Evolutionary conservation across 139 green algal genomes (phyloP).

Genomic region (Haematococcus sp.): DNA sequence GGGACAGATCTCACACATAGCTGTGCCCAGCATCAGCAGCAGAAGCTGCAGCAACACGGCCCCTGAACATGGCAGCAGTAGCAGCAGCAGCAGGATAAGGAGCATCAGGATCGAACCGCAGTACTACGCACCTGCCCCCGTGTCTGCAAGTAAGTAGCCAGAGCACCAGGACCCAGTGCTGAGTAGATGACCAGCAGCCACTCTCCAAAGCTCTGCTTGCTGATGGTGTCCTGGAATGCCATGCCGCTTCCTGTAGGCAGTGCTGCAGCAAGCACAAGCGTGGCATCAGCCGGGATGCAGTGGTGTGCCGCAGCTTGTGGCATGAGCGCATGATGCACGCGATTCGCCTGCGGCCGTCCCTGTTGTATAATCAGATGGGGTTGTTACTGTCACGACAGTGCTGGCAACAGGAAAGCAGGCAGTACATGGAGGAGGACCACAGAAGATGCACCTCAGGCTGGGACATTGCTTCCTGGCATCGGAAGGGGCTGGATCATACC

Average conservation of each 20-base stretch:
- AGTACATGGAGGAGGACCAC: too few species aligned
- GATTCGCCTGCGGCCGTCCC: not conserved
- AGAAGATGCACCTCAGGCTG: too few species aligned
- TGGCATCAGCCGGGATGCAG: too few species aligned
- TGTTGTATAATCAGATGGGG: not conserved
- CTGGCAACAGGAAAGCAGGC: too few species aligned
- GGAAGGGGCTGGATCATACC: too few species aligned
- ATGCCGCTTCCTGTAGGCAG: not conserved
- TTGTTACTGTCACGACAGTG: too few species aligned
- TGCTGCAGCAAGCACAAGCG: not conserved
- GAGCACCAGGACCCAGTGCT: constrained; percentile 39
- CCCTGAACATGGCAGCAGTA: not conserved
- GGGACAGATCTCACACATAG: not conserved
- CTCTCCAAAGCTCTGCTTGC: not conserved
- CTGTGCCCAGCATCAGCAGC: not conserved
- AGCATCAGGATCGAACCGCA: too few species aligned
- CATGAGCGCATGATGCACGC: not conserved
- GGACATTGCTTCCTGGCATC: too few species aligned
- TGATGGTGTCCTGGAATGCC: too few species aligned
- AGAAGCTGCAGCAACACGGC: not conserved
- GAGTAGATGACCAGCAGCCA: constrained; percentile 32
- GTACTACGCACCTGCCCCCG: constrained; percentile 30
- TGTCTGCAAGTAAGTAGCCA: constrained; percentile 43
- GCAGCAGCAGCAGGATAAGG: too few species aligned
- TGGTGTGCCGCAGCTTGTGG: too few species aligned